Evolutionary conservation across 495 filamentous ascomycete genomes (phyloP).

Genomic region (Penicillium malachiteum): DNA sequence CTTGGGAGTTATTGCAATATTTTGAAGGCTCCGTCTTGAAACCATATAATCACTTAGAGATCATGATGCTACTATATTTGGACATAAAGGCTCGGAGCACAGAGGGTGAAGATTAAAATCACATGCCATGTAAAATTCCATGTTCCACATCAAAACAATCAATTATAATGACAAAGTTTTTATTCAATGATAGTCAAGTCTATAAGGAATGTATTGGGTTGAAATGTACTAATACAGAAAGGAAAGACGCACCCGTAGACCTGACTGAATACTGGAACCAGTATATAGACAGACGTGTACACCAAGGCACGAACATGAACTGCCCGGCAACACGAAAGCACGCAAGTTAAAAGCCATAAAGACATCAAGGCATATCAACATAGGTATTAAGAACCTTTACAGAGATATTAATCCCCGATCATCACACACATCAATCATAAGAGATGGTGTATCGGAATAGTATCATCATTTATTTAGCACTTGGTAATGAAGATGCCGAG

Average conservation of each 20-base stretch:
- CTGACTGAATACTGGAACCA: neutral
- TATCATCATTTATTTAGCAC: neutral
- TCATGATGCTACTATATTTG: too few relatives aligned
- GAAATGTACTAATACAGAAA: constrained; percentile 10
- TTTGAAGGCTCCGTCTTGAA: too few relatives aligned
- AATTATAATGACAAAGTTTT: too few relatives aligned
- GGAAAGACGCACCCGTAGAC: neutral
- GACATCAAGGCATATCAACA: constrained; percentile 5
- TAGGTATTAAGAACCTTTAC: constrained; percentile 8
- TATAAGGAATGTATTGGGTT: constrained; percentile 6
- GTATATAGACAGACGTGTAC: neutral
- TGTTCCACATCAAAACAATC: too few relatives aligned
- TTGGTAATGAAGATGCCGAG: constrained; percentile 4
- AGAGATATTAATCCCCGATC: neutral
- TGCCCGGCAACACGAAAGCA: neutral
- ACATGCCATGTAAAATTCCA: too few relatives aligned
- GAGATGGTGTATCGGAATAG: neutral
- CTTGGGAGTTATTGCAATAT: too few relatives aligned
- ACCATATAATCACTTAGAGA: too few relatives aligned
- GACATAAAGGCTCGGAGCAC: too few relatives aligned
- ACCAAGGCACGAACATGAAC: neutral
- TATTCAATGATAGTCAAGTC: too few relatives aligned
- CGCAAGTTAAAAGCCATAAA: constrained; percentile 8
- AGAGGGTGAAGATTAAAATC: too few relatives aligned
- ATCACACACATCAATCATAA: neutral